Conservation (phyloP, 805 yeast species). For the Candida gorgasii region DNA sequence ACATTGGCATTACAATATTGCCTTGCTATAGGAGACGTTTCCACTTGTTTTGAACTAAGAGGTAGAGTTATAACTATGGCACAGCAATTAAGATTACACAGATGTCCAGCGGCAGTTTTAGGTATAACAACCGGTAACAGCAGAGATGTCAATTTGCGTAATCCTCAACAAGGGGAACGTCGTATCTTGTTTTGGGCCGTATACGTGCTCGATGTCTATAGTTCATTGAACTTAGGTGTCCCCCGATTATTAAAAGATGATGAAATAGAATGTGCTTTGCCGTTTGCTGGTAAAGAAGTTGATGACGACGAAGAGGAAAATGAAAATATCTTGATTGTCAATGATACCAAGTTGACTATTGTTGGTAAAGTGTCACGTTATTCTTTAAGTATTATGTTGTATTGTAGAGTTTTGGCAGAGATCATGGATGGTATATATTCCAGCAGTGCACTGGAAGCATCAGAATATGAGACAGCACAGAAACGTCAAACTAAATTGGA, state of each 20-base stretch:
- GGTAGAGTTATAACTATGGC: slow-evolving; percentile 80
- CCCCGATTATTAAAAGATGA: slow-evolving; percentile 78
- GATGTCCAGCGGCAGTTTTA: slow-evolving; percentile 83
- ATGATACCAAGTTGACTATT: slow-evolving; percentile 57
- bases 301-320: slow-evolving; percentile 44
- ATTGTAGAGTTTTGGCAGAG: slow-evolving; percentile 69
- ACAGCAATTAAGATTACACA: slow-evolving; percentile 78
- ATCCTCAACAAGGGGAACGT: slow-evolving; percentile 78
- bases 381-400: slow-evolving; percentile 66
- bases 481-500: slow-evolving; percentile 67
- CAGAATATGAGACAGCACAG: slow-evolving; percentile 28
- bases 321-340: slow-evolving; percentile 59
- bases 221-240: slow-evolving; percentile 76
- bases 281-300: slow-evolving; percentile 53
- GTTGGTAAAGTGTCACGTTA: slow-evolving; percentile 70
- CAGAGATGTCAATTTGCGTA: slow-evolving; percentile 44
- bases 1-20: slow-evolving; percentile 71
- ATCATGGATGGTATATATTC: slow-evolving; percentile 71
- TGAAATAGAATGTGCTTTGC: slow-evolving; percentile 85
- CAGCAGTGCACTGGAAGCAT: slow-evolving; percentile 43
- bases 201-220: slow-evolving; percentile 72
- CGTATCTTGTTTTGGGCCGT: slow-evolving; percentile 84
- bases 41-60: slow-evolving; percentile 72
- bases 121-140: slow-evolving; percentile 51
- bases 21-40: slow-evolving; percentile 69